Evolutionary conservation across 805 yeast species (phyloP), one percentile per base, ranked within the genome.

Genomic region (Sugiyamaella lignohabitans): DNA sequence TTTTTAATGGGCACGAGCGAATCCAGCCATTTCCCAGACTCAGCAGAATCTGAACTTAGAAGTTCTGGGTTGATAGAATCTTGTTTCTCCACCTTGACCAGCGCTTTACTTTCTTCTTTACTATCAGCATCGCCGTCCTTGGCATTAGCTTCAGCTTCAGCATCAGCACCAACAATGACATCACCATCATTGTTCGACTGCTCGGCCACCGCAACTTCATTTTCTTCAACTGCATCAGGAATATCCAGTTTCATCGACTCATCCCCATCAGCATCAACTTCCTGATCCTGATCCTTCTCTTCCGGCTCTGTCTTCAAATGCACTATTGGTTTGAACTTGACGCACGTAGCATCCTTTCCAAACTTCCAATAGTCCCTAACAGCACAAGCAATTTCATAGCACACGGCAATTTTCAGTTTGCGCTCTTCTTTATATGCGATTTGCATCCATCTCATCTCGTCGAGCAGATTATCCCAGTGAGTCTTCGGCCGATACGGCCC

Each of bases 361-460:
- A 74, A 77, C 1, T 59, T 69, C 94, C 95, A 87, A 61, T 80
- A 87, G 51, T 86, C 94, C 59, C 69, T 65, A 1, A 91, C 75
- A 0, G 88, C 84, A 49, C 78, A 81, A 0, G 96, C 84, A 27
- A 89, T 67, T 38, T 73, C 70, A 8, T 78, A 74, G 60, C 93
- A 84, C 46, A 82, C 75, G 0, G 87, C 85, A 49, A 79, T 68
- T 60, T 83, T 87, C 59, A 73, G 78, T 59, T 85, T 82, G 17
- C 79, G 61, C 32, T 76, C 80, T 60, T 88, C 94, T 46, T 73
- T 76, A 56, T 82, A 80, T 58, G 88, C 96, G 1, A 76, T 71
- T 4, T 87, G 78, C 79, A 88, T 74, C 95, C 96, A 87, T 50
- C 78, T 78, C 59, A 80, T 84, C 62, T 93, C 98, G 20, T 78